phyloP scores from a whole-genome alignment of 192 early-diverging fungal genomes.

The Backusella sp. region DNA sequence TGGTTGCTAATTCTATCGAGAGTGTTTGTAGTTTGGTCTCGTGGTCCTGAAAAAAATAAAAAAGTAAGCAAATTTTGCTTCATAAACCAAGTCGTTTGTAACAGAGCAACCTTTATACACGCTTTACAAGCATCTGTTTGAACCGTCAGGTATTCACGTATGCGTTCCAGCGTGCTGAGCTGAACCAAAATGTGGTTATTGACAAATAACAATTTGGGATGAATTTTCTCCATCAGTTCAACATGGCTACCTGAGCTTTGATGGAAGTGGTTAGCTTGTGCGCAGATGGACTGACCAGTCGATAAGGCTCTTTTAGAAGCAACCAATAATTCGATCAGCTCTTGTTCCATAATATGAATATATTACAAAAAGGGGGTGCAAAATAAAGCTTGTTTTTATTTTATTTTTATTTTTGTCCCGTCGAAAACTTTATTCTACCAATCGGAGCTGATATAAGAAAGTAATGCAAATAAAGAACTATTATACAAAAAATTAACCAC shows the following conservation, averaged over 20 bases:
- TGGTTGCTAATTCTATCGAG: conserved; percentile 20
- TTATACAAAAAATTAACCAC: too few species aligned
- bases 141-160: conserved; percentile 22
- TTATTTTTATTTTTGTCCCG: too few species aligned
- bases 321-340: conserved; percentile 30
- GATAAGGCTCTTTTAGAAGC: conserved; percentile 34
- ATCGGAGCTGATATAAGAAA: too few species aligned
- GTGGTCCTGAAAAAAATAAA: background rate
- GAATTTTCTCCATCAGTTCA: conserved; percentile 29
- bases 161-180: conserved; percentile 18
- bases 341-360: conserved; percentile 25
- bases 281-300: conserved; percentile 26
- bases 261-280: conserved; percentile 22
- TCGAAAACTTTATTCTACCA: too few species aligned
- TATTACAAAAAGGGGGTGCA: background rate
- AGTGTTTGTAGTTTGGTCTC: conserved; percentile 22
- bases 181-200: conserved; percentile 30
- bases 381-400: background rate
- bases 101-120: conserved; percentile 20
- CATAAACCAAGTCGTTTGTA: too few species aligned
- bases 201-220: conserved; percentile 32
- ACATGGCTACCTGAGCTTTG: conserved; percentile 23
- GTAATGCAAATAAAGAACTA: too few species aligned
- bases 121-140: conserved; percentile 6
- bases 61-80: too few species aligned